phyloP scores from a whole-genome alignment of 2,329 filamentous ascomycete genomes.

The Dactylellina haptotyla region DNA sequence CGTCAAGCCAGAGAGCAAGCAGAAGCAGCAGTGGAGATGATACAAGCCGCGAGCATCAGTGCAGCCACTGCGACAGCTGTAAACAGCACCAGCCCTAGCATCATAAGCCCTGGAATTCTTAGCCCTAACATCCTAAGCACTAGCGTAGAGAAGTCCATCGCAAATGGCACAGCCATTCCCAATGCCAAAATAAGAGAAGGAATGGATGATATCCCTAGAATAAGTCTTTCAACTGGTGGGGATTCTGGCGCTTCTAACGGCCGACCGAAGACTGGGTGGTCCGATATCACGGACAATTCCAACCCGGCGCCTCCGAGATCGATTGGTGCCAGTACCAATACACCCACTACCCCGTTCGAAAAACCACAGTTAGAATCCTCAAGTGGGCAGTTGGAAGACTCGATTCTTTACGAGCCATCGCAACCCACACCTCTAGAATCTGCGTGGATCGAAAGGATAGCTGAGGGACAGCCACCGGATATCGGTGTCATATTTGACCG shows the following conservation, averaged over 20 bases:
- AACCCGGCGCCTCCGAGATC: slow-evolving; percentile 45
- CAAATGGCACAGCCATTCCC: slow-evolving; percentile 50
- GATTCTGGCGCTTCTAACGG: slow-evolving; percentile 55
- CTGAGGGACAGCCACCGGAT: slow-evolving; percentile 55
- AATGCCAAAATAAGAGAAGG: slow-evolving; percentile 14
- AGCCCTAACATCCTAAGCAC: slow-evolving; percentile 34
- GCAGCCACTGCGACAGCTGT: slow-evolving; percentile 51
- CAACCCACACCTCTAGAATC: slow-evolving; percentile 81
- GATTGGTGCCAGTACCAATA: slow-evolving; percentile 29
- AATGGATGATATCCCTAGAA: slow-evolving; percentile 5
- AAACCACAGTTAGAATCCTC: slow-evolving; percentile 42
- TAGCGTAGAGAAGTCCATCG: slow-evolving; percentile 53
- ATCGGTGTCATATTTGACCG: slow-evolving; percentile 59
- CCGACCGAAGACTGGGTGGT: slow-evolving; percentile 54
- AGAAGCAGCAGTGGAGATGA: slow-evolving; percentile 35
- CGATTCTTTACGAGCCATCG: slow-evolving; percentile 79
- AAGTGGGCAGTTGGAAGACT: slow-evolving; percentile 66
- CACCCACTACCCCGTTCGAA: slow-evolving; percentile 63
- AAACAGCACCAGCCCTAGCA: slow-evolving; percentile 51
- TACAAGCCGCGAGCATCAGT: slow-evolving; percentile 57
- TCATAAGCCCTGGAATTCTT: slow-evolving; percentile 28
- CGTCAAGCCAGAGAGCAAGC: slow-evolving; percentile 58
- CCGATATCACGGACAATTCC: slow-evolving; percentile 54
- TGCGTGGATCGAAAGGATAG: slow-evolving; percentile 69
- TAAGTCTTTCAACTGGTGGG: slow-evolving; percentile 15